Evolutionary conservation across 345 rosid genomes (phyloP), one percentile per base, ranked within the genome.

Genomic region (Syzygium aromaticum): DNA sequence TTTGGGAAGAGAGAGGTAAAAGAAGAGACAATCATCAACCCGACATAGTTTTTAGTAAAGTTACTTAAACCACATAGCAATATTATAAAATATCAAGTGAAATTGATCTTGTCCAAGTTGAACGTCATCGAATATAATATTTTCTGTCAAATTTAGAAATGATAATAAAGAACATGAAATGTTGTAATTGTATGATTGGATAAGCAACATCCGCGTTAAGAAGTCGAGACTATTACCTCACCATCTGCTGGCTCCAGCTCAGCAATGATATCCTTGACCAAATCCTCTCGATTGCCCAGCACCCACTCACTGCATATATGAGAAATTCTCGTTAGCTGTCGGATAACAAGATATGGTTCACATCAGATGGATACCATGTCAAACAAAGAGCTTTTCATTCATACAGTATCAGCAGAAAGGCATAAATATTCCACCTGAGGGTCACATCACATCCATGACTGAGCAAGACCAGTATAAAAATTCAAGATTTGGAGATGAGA

Each of bases 231-330:
- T 61, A 86, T 89, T 95, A 97, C 99, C 99, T 96, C 99, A 80
- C 96, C 94, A 51, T 91, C 93, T 86, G 93, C 94, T 51, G 94
- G 95, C 90, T 92, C 96, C 91, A 98, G 84, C 89, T 94, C 97
- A 49, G 94, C 90, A 87, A 94, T 80, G 84, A 96, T 93, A 90
- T 98, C 98, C 93, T 95, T 98, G 85, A 92, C 99, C 90, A 98
- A 93, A 95, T 98, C 98, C 90, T 96, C 99, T 77, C 97, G 93
- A 89, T 93, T 95, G 83, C 99, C 99, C 88, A 97, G 96, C 86
- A 97, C 99, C 99, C 99, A 96, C 88, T 96, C 99, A 91, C 99
- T 98, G 94, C 93, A 85, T 83, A 73, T 73, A 73, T 33, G 7
- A 73, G 49, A 30, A 30, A 73, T 33, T 73, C 13, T 73, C 3